Evolutionary conservation across 2,329 filamentous ascomycete species (phyloP).

Genomic region (Aspergillus oerlinghausenensis): DNA sequence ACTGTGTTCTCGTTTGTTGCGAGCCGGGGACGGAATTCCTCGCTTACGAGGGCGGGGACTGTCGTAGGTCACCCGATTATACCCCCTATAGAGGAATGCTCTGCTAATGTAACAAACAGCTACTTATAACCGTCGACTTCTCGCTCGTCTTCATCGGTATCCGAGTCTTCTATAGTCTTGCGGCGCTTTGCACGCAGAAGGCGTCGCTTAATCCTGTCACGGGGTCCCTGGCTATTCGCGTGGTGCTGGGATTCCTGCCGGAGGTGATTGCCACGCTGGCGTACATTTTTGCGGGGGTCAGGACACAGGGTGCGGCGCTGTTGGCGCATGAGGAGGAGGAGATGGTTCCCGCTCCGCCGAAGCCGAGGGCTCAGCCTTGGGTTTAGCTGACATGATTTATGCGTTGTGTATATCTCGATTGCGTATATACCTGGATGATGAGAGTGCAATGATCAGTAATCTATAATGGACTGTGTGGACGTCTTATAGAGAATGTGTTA

Average conservation of each 20-base stretch:
- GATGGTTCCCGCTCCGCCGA: neutral
- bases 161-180: conserved; percentile 21
- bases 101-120: neutral
- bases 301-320: conserved; percentile 13
- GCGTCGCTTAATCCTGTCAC: conserved; percentile 16
- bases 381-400: neutral
- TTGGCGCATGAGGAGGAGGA: neutral
- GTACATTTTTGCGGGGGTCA: conserved; percentile 18
- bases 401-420: too few species aligned
- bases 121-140: neutral
- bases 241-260: conserved; percentile 24
- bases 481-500: too few species aligned
- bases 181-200: conserved; percentile 16
- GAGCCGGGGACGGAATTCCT: neutral
- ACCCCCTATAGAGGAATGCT: neutral
- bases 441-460: too few species aligned
- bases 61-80: neutral
- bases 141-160: conserved; percentile 20
- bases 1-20: conserved; percentile 6
- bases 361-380: neutral
- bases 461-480: too few species aligned
- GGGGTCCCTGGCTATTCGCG: conserved; percentile 17
- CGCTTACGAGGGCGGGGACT: neutral
- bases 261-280: conserved; percentile 18
- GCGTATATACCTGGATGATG: too few species aligned